A percentile compares a stretch with the other conserved stretches of the same genome.
Evolutionary conservation across 345 rosid genomes (phyloP).

Genomic region (Populus nigra): DNA sequence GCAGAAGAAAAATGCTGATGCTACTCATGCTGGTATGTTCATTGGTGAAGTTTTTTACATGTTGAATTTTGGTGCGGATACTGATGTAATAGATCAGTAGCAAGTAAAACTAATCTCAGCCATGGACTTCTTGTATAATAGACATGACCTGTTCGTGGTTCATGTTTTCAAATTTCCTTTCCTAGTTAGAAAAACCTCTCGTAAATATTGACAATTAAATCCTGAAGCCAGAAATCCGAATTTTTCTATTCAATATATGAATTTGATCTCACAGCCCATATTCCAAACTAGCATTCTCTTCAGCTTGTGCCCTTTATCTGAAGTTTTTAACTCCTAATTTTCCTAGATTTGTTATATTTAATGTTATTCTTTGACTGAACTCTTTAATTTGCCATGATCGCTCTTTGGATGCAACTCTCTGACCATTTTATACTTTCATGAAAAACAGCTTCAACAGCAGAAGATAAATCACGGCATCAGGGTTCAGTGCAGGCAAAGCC

Average conservation of each 20-base stretch:
- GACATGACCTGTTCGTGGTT: background rate
- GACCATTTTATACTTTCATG: background rate
- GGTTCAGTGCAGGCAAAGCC: constrained; percentile 44
- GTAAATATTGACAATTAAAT: background rate
- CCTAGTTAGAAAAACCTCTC: background rate
- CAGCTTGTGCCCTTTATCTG: background rate
- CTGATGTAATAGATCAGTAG: background rate
- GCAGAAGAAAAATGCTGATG: constrained; percentile 65
- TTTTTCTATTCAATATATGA: background rate
- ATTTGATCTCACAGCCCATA: background rate
- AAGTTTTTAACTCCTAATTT: background rate
- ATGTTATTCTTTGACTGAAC: background rate
- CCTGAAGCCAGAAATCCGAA: background rate
- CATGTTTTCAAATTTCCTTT: background rate
- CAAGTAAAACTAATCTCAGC: background rate
- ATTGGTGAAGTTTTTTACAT: background rate
- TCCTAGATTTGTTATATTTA: background rate
- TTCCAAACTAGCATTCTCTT: background rate
- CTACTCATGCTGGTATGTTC: constrained; percentile 51
- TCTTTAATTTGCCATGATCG: background rate
- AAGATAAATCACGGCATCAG: constrained; percentile 46
- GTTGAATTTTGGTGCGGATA: background rate
- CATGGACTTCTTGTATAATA: background rate
- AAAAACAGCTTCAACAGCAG: constrained; percentile 38
- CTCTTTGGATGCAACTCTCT: background rate